Evolutionary conservation across 768 basidiomycete genomes (phyloP).

Genomic region (Rhizopogon vulgaris): DNA sequence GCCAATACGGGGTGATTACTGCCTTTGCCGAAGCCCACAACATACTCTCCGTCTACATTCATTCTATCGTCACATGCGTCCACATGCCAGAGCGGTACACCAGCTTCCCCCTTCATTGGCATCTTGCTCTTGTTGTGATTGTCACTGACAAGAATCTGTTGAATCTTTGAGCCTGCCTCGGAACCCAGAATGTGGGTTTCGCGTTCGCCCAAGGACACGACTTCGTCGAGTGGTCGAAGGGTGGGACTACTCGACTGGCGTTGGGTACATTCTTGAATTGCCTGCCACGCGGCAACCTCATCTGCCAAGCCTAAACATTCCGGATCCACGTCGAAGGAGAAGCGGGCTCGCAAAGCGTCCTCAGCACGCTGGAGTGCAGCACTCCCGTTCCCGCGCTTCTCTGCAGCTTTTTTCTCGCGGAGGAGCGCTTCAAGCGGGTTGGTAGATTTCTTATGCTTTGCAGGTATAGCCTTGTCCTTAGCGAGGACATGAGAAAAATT

Average conservation of each 20-base stretch:
- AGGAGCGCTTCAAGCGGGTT: conserved; percentile 53
- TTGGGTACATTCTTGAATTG: conserved; percentile 23
- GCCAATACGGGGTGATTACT: conserved; percentile 18
- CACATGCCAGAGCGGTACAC: conserved; percentile 28
- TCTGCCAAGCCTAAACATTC: conserved; percentile 24
- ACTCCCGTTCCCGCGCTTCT: conserved; percentile 29
- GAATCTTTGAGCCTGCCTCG: conserved; percentile 35
- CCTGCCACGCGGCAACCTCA: conserved; percentile 34
- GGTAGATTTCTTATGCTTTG: conserved; percentile 14
- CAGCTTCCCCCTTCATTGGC: conserved; percentile 14
- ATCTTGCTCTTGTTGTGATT: conserved; percentile 23
- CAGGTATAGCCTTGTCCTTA: background rate
- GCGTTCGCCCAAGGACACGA: conserved; percentile 28
- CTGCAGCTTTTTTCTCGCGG: conserved; percentile 39
- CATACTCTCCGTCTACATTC: conserved; percentile 1
- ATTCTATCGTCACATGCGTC: conserved; percentile 13
- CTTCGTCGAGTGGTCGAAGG: conserved; percentile 2
- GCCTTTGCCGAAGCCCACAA: conserved; percentile 7
- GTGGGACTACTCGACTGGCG: conserved; percentile 13
- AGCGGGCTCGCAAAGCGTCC: conserved; percentile 27
- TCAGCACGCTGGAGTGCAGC: conserved; percentile 44
- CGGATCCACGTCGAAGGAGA: conserved; percentile 13
- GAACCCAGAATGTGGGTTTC: conserved; percentile 22
- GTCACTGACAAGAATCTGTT: conserved; percentile 38
- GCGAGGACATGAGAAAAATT: conserved; percentile 9